A percentile compares a stretch with the other conserved stretches of the same genome.
Evolutionary conservation across 2,329 filamentous ascomycete genomes (phyloP).

Genomic region (Bretziella fagacearum): DNA sequence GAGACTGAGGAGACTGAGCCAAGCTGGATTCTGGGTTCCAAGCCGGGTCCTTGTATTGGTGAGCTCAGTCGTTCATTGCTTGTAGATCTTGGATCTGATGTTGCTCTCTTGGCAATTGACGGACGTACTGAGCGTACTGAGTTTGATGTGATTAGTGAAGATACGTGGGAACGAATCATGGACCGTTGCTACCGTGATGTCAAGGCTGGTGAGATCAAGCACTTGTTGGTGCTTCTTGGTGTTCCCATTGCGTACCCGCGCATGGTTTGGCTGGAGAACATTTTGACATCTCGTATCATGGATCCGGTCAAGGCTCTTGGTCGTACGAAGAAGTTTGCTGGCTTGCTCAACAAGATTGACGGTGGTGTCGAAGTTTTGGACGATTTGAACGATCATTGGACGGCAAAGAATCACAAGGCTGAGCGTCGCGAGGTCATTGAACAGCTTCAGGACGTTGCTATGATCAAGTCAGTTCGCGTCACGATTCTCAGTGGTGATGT

Average conservation of each 20-base stretch:
- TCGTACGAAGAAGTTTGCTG: constrained; percentile 61
- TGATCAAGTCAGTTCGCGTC: constrained; percentile 77
- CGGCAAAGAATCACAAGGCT: constrained; percentile 80
- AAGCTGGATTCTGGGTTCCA: constrained; percentile 71
- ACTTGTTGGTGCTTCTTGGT: constrained; percentile 73
- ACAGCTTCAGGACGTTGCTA: constrained; percentile 82
- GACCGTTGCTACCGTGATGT: constrained; percentile 73
- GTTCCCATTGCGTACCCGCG: constrained; percentile 71
- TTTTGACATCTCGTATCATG: constrained; percentile 64
- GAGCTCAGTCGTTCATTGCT: constrained; percentile 75
- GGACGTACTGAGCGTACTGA: constrained; percentile 80
- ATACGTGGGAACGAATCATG: constrained; percentile 75
- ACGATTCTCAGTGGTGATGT: constrained; percentile 91
- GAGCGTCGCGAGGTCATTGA: constrained; percentile 78
- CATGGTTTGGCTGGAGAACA: constrained; percentile 52
- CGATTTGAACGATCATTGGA: constrained; percentile 94
- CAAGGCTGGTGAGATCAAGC: constrained; percentile 67
- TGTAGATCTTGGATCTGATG: constrained; percentile 60
- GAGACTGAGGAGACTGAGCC: constrained; percentile 75
- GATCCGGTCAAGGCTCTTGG: constrained; percentile 80
- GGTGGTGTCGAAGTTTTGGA: constrained; percentile 83
- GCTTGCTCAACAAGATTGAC: constrained; percentile 75
- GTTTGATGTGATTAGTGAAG: constrained; percentile 61
- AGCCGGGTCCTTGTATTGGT: constrained; percentile 76
- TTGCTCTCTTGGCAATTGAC: constrained; percentile 75